Percentiles rank a stretch among this genome's conserved stretches.
Evolutionary conservation across 768 basidiomycete species (phyloP).

Genomic region (Amanita brunnescens): DNA sequence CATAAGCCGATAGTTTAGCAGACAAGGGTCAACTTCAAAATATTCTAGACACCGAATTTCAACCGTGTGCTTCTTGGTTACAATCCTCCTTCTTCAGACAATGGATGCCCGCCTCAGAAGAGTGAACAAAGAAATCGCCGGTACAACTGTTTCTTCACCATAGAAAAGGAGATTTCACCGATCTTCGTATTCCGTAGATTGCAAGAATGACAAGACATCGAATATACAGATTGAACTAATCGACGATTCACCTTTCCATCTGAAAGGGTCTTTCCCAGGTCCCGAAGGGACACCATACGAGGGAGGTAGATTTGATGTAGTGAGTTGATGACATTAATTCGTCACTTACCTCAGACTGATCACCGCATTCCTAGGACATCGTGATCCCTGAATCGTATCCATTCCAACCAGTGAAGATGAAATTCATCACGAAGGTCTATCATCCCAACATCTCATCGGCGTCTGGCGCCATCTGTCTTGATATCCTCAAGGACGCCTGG

Average conservation of each 20-base stretch:
- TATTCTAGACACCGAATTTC: not conserved
- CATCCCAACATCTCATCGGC: constrained; percentile 94
- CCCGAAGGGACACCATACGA: constrained; percentile 91
- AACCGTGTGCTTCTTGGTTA: not conserved
- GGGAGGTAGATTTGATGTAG: constrained; percentile 87
- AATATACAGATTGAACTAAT: constrained; percentile 81
- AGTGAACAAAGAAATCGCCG: constrained; percentile 91
- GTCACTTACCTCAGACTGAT: constrained; percentile 1
- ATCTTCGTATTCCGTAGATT: constrained; percentile 50
- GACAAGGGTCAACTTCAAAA: not conserved
- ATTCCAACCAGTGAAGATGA: constrained; percentile 96
- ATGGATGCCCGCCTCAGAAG: constrained; percentile 88
- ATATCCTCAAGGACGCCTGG: constrained; percentile 87
- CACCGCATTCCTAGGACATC: constrained; percentile 56
- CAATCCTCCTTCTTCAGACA: not conserved
- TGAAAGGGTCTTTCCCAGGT: constrained; percentile 85
- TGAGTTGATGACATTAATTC: constrained; percentile 32
- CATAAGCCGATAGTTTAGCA: not conserved
- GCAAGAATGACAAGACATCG: constrained; percentile 91
- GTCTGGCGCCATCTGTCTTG: constrained; percentile 91
- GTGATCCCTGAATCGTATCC: constrained; percentile 87
- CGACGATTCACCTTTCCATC: constrained; percentile 85
- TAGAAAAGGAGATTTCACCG: constrained; percentile 5
- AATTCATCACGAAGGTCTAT: constrained; percentile 94
- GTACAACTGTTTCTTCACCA: constrained; percentile 23